Base-by-base conservation (phyloP, 495 filamentous ascomycete species). In the Xylaria telfairii region DNA sequence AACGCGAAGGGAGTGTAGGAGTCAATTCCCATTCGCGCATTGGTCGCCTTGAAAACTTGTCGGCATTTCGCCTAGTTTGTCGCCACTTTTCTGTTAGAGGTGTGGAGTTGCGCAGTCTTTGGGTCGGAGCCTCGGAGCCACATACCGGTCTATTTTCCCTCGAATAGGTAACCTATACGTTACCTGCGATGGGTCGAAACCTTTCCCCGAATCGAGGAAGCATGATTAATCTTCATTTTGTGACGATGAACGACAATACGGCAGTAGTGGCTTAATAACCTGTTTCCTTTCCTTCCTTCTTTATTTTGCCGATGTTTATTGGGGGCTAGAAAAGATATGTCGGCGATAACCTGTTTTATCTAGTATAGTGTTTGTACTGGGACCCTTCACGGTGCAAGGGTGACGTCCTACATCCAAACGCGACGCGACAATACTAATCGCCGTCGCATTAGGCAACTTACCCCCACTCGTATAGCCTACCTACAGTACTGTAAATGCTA, bases 31-130 rank as follows among this genome's bases (percentile, higher is more conserved):
- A 59, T 19, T 37, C n/a, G 56, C 15, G 37, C 4, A 10, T 21
- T 12, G 32, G 9, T 26, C 21, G 32, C 30, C 26, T 30, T 30
- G 26, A 30, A 15, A 21, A 59, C 19, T 57, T 4, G 30, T 57
- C 17, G 19, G 28, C 13, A 6, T 34, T 4, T 7, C 30, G 28
- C 7, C 49, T 28, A 26, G 24, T 4, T 2, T 30, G 51, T 53
- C 5, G 24, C 49, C 12, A 53, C 24, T 53, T 53, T 53, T 30
- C 15, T 34, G 6, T 21, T 34, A 17, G 30, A 21, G 28, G 19
- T 1, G 54, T 59, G 56, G 56, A 37, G 56, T 59, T 59, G 56
- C 56, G 56, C 56, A 37, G 32, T 37, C 32, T 59, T n/a, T 59
- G 56, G n/a, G 0, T 37, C 56, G 56, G 56, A 59, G 32, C 37